Evolutionary conservation across 2,329 filamentous ascomycete species (phyloP).

Genomic region (Botrytis medusae): DNA sequence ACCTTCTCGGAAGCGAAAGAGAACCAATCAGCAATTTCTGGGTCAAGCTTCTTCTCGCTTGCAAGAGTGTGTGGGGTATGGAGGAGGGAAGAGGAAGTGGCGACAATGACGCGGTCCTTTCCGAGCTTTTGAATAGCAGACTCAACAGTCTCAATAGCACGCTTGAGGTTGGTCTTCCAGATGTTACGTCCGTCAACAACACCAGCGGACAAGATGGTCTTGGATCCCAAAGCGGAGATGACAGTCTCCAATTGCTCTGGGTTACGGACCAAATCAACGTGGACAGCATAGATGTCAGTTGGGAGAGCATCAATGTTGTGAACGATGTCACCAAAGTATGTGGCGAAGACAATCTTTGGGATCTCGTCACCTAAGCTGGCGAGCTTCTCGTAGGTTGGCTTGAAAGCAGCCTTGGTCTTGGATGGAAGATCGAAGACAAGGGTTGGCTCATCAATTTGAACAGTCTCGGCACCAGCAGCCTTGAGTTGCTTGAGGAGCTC

Average conservation of each 20-base stretch:
- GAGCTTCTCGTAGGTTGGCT: constrained; percentile 93
- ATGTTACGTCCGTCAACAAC: constrained; percentile 99
- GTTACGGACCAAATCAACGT: constrained; percentile 96
- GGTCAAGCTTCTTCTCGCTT: constrained; percentile 96
- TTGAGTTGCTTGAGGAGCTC: constrained; percentile 92
- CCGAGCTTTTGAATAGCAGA: constrained; percentile 90
- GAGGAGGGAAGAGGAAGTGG: constrained; percentile 95
- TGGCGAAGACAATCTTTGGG: constrained; percentile 86
- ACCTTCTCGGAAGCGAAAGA: constrained; percentile 97
- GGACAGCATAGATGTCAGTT: constrained; percentile 77
- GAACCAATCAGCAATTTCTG: constrained; percentile 97
- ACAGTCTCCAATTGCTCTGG: constrained; percentile 94
- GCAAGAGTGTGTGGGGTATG: constrained; percentile 98
- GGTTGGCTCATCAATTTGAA: constrained; percentile 97
- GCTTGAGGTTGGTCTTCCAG: constrained; percentile 99
- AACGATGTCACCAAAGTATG: constrained; percentile 98
- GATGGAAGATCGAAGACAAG: constrained; percentile 90
- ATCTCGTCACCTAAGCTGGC: constrained; percentile 72
- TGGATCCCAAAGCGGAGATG: constrained; percentile 76
- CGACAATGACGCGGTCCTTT: constrained; percentile 95
- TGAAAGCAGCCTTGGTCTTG: constrained; percentile 95
- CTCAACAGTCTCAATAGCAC: constrained; percentile 88
- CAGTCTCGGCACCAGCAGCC: constrained; percentile 90
- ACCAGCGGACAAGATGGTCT: constrained; percentile 90
- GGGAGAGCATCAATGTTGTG: constrained; percentile 95